Evolutionary conservation across 164 flowering plant genomes (phyloP).

Genomic region (Stephania japonica): DNA sequence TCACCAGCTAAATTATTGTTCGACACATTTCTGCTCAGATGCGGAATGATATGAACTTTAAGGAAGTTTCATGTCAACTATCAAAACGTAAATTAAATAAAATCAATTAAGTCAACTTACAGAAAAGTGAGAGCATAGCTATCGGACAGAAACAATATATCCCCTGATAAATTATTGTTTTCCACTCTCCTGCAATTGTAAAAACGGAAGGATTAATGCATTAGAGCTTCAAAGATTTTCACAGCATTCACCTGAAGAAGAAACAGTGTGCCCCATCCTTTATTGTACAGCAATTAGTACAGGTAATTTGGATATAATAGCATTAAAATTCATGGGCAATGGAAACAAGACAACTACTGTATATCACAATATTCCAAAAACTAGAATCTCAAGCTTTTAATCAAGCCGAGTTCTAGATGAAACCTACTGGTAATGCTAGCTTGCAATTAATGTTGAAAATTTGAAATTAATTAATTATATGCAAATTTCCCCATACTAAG

Average conservation of each 20-base stretch:
- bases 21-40: constrained; percentile 68
- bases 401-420: background rate
- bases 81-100: too few species aligned
- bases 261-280: background rate
- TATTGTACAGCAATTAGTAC: background rate
- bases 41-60: background rate
- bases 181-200: constrained; percentile 50
- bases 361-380: background rate
- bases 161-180: constrained; percentile 69
- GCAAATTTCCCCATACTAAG: background rate
- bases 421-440: background rate
- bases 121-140: constrained; percentile 64
- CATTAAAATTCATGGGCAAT: background rate
- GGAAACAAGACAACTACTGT: background rate
- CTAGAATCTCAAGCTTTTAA: background rate
- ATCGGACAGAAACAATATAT: constrained; percentile 40
- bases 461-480: background rate
- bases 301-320: background rate
- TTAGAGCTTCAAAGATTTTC: background rate
- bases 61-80: background rate
- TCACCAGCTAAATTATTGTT: constrained; percentile 72
- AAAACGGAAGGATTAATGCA: background rate
- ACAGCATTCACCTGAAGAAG: background rate
- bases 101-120: constrained; percentile 34
- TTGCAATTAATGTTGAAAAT: background rate